Evolutionary conservation across 1,284 basidiomycete genomes (phyloP).

Genomic region (Vanrija pseudolonga): DNA sequence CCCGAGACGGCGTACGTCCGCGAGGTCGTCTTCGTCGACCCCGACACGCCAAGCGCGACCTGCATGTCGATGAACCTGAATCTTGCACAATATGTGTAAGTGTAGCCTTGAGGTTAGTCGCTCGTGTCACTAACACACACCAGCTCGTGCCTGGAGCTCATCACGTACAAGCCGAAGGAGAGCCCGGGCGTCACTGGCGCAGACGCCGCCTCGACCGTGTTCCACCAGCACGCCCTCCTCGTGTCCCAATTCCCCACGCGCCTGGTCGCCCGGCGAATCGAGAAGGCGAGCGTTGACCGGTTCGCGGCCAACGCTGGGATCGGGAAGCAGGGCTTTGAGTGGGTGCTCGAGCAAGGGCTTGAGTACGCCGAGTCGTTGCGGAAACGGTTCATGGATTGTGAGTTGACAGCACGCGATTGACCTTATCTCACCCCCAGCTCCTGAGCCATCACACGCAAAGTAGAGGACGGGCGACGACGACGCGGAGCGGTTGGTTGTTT

Average conservation of each 20-base stretch:
- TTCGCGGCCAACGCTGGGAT: conserved; percentile 83
- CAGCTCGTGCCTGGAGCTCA: conserved; percentile 65
- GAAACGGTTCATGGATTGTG: not conserved
- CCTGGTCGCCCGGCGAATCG: conserved; percentile 71
- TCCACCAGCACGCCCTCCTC: conserved; percentile 39
- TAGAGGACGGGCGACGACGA: too few relatives aligned
- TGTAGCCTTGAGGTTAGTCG: conserved; percentile 8
- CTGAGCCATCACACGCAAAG: not conserved
- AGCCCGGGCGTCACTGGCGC: conserved; percentile 1
- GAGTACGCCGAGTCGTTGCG: conserved; percentile 4
- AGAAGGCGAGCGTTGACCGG: conserved; percentile 74
- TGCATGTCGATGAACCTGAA: conserved; percentile 87
- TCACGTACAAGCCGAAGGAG: conserved; percentile 69
- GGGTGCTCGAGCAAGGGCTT: conserved; percentile 57
- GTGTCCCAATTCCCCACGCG: conserved; percentile 65
- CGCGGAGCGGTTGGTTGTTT: not conserved
- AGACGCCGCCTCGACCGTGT: conserved; percentile 25
- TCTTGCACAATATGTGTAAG: conserved; percentile 63
- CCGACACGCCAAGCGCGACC: conserved; percentile 60
- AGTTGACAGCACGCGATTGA: not conserved
- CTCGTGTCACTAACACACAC: not conserved
- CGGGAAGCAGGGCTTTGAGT: conserved; percentile 80
- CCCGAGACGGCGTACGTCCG: conserved; percentile 85
- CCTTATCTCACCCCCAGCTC: not conserved
- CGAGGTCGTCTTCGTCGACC: conserved; percentile 88